A percentile compares a stretch with the other conserved stretches of the same genome.
Conservation (phyloP, 1,139 yeast species). For the Arxiozyma bovina region DNA sequence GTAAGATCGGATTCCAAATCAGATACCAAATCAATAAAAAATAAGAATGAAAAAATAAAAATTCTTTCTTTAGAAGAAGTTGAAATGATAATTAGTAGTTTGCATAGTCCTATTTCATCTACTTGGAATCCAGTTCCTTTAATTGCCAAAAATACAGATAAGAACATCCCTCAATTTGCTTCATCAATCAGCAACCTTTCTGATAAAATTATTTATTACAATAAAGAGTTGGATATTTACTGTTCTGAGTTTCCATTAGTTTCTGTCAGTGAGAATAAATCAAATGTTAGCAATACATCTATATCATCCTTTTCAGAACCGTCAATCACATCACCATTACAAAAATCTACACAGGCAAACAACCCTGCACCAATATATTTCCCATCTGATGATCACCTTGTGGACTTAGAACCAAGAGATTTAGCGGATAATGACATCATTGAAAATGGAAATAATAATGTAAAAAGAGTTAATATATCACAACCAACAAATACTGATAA, state of each 20-base stretch:
- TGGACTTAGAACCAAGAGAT: slow-evolving; percentile 19
- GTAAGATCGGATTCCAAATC: not conserved
- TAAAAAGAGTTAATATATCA: not conserved
- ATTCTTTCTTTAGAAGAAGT: slow-evolving; percentile 32
- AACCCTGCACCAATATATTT: slow-evolving; percentile 12
- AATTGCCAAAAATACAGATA: not conserved
- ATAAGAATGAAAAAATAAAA: slow-evolving; percentile 5
- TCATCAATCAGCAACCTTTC: slow-evolving; percentile 24
- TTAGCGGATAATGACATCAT: slow-evolving; percentile 2
- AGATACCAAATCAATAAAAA: not conserved
- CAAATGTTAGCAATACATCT: not conserved
- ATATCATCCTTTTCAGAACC: not conserved
- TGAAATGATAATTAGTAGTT: slow-evolving; percentile 31
- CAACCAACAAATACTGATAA: not conserved
- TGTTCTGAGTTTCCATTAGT: slow-evolving; percentile 49
- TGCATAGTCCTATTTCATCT: slow-evolving; percentile 22
- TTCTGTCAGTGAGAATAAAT: slow-evolving; percentile 22
- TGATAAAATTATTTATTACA: slow-evolving; percentile 52
- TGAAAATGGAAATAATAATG: not conserved
- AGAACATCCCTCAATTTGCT: not conserved
- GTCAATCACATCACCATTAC: not conserved
- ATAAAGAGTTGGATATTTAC: slow-evolving; percentile 49
- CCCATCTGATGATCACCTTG: slow-evolving; percentile 23
- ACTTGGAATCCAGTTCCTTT: slow-evolving; percentile 54
- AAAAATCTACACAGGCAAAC: not conserved